These are phyloP conservation scores for Basipetospora sp. DNA, from an alignment of 2,329 filamentous ascomycete genomes.

Conservation along the genomic window DNA sequence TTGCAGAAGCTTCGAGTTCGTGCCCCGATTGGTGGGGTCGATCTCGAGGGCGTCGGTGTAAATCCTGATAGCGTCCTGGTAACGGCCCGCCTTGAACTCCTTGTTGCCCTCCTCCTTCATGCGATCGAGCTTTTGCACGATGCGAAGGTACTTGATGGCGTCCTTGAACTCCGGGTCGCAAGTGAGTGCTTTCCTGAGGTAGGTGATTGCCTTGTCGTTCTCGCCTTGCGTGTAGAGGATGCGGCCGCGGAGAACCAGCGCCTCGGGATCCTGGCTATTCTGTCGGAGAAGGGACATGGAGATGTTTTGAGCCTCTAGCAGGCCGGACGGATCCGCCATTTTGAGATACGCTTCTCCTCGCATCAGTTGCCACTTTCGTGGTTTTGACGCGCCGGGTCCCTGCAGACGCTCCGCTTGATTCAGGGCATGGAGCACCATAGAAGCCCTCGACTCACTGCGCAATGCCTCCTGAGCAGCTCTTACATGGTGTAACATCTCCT, in stretches of 20 bases:
- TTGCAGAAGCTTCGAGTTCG: slow-evolving; percentile 86
- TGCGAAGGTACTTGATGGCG: slow-evolving; percentile 74
- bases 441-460: slow-evolving; percentile 60
- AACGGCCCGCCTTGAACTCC: slow-evolving; percentile 75
- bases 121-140: slow-evolving; percentile 79
- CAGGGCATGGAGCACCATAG: slow-evolving; percentile 81
- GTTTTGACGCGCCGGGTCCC: slow-evolving; percentile 59
- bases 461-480: slow-evolving; percentile 65
- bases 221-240: slow-evolving; percentile 84
- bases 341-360: slow-evolving; percentile 81
- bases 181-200: slow-evolving; percentile 76
- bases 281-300: slow-evolving; percentile 73
- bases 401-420: slow-evolving; percentile 78
- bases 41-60: slow-evolving; percentile 73
- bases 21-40: slow-evolving; percentile 77
- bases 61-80: slow-evolving; percentile 65
- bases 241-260: slow-evolving; percentile 73
- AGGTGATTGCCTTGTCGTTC: slow-evolving; percentile 84
- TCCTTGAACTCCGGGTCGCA: slow-evolving; percentile 86
- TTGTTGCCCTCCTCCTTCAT: slow-evolving; percentile 89
- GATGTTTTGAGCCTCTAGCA: slow-evolving; percentile 84
- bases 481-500: slow-evolving; percentile 72
- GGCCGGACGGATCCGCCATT: slow-evolving; percentile 76
- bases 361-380: slow-evolving; percentile 88
- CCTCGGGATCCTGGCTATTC: slow-evolving; percentile 88